Conservation (phyloP, 202 grass and related monocot species). For the Panicum virgatum region DNA sequence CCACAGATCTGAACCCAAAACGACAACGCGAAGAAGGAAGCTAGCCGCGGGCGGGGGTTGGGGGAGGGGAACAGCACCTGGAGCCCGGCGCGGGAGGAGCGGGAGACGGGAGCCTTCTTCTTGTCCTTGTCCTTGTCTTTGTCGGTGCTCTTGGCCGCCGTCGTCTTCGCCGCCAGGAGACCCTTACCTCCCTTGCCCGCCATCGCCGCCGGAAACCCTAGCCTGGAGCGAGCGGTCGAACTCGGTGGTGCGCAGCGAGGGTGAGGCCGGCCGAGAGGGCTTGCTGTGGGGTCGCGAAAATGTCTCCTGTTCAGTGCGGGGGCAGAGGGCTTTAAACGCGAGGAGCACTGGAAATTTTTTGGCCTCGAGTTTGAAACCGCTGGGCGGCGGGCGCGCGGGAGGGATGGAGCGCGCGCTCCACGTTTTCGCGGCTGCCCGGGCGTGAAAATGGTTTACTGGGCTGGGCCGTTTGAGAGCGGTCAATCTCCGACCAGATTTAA, state of each 20-base stretch:
- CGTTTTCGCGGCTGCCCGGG: neutral
- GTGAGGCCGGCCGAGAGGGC: neutral
- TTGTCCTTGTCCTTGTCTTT: conserved; percentile 67
- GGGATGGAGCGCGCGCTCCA: neutral
- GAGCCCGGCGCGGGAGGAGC: conserved; percentile 61
- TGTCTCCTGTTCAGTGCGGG: neutral
- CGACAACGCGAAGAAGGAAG: neutral
- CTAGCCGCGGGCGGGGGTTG: neutral
- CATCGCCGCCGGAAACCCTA: conserved; percentile 27
- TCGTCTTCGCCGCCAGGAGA: conserved; percentile 60
- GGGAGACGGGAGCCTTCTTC: conserved; percentile 65
- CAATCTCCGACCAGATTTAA: too few relatives aligned
- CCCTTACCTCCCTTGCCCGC: conserved; percentile 63
- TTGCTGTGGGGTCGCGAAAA: neutral
- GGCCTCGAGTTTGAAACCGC: neutral
- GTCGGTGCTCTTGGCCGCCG: conserved; percentile 50
- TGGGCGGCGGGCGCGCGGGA: neutral
- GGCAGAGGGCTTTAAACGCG: conserved; percentile 7
- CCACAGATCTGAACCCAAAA: neutral
- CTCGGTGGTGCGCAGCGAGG: too few relatives aligned
- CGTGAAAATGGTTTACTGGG: neutral
- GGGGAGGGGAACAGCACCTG: neutral
- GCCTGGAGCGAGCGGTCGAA: too few relatives aligned
- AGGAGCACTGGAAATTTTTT: neutral
- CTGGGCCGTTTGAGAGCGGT: neutral